phyloP scores from a whole-genome alignment of 768 basidiomycete species.

The Tremella mesenterica region DNA sequence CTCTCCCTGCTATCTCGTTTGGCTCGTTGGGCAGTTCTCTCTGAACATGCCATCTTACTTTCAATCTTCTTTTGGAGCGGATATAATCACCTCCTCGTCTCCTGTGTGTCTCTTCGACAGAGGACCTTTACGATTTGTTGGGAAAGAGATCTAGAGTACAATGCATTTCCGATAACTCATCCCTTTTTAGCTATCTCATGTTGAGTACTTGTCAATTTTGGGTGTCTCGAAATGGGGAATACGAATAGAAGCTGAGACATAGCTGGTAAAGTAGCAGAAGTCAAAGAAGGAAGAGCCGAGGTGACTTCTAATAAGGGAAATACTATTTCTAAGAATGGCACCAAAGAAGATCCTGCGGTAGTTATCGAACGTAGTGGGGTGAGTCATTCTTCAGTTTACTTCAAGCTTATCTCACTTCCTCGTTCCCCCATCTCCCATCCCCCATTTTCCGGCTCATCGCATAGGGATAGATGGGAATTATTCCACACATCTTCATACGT shows the following conservation, averaged over 20 bases:
- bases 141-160: too few species aligned
- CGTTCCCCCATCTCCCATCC: not conserved
- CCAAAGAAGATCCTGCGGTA: conserved; percentile 51
- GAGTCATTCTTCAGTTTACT: conserved; percentile 22
- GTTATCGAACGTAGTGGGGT: conserved; percentile 50
- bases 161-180: not conserved
- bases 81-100: too few species aligned
- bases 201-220: conserved; percentile 36
- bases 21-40: too few species aligned
- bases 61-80: too few species aligned
- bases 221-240: conserved; percentile 38
- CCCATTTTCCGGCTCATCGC: not conserved
- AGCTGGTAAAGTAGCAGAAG: conserved; percentile 47
- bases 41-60: too few species aligned
- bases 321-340: conserved; percentile 48
- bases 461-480: not conserved
- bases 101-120: not conserved
- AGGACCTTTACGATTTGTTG: too few species aligned
- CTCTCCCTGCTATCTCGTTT: not conserved
- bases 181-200: conserved; percentile 25
- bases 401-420: not conserved
- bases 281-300: conserved; percentile 48
- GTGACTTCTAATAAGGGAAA: conserved; percentile 52
- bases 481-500: not conserved
- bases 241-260: conserved; percentile 18